Base-by-base conservation (phyloP, 1,284 basidiomycete genomes). In the Blastosporella zonata region DNA sequence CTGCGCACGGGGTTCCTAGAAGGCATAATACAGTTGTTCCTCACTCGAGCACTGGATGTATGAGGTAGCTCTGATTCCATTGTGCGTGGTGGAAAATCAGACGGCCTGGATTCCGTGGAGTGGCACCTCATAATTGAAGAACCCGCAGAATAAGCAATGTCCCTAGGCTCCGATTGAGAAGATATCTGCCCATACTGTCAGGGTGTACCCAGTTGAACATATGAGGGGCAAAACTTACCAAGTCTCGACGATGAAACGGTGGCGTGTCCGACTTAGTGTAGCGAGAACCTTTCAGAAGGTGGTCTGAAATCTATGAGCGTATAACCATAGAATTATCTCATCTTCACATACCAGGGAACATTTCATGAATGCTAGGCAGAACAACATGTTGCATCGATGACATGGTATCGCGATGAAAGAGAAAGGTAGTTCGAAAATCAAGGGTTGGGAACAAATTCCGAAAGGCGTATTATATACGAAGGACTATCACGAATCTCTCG, bases 321-420 rank as follows among this genome's bases (percentile, higher is more conserved):
- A 6, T 31, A 36, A 28, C 41, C 29, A 50, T 15, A 40, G 6
- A 45, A 28, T 9, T 2, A 4, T 13, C 20, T 0, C 2, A 7
- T 6, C 1, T 40, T 12, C 21, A 57, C 67, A 29, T 57, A 75
- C 78, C 79, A 38, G 79, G 78, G 54, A 80, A 81, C 69, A 80
- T 75, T 46, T 78, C 79, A 15, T 75, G 69, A 39, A 80, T 81
- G 56, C 76, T 74, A 13, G 79, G 78, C 36, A 81, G 64, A 2
- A 70, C 69, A 6, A 74, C 48, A 28, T 43, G 35, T 2, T 53
- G 49, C 20, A 49, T 27, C 5, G 50, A 21, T 2, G 52, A 46
- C 49, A 52, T 48, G 12, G 23, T 48, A 38, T 40, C 10, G 46
- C 25, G 39, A 33, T 43, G 18, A 44, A 39, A 21, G 37, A 42